Evolutionary conservation across 768 basidiomycete species (phyloP), one percentile per base, ranked within the genome.

Genomic region (Pleurotus platypus): DNA sequence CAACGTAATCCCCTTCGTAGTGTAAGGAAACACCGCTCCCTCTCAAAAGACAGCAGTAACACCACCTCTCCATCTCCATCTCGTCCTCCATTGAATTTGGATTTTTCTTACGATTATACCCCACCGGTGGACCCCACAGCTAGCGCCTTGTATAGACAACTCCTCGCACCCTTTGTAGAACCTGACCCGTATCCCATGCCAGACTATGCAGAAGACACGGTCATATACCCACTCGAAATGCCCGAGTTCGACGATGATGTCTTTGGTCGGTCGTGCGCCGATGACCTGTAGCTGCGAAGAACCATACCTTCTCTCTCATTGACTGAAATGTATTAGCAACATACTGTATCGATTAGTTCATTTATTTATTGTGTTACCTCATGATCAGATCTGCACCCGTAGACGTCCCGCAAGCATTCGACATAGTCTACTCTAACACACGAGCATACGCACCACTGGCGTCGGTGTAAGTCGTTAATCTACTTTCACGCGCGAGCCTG

Each of bases 181-280:
- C n/a, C 20, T n/a, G 51, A 54, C 43, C 51, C 51, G n/a, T 54
- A 54, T 24, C 51, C 51, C 12, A 40, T 54, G 51, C 51, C 51
- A 40, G 51, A 54, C 15, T 54, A 18, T 26, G 51, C 51, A 7
- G 51, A 54, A 30, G 51, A 54, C 24, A 54, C 51, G 3, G 51
- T 54, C 12, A 54, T 54, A 15, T 39, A 38, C 24, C 51, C 51
- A 2, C 39, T 54, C 12, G 51, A 54, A 42, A 16, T 54, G n/a
- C 51, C 51, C 4, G 38, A 42, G 16, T 54, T 45, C n/a, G 35
- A 48, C 27, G 9, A 16, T 22, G 42, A 45, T 35, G 9, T 35
- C 30, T 35, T 35, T 11, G 30, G 30, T 35, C 30, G 30, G 30
- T 35, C 30, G 30, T 35, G 30, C 11, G 30, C 11, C 30, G 9